These are phyloP conservation scores for Trichoderma sp. DNA, from an alignment of 2,329 filamentous ascomycete genomes.

Conservation along the genomic window DNA sequence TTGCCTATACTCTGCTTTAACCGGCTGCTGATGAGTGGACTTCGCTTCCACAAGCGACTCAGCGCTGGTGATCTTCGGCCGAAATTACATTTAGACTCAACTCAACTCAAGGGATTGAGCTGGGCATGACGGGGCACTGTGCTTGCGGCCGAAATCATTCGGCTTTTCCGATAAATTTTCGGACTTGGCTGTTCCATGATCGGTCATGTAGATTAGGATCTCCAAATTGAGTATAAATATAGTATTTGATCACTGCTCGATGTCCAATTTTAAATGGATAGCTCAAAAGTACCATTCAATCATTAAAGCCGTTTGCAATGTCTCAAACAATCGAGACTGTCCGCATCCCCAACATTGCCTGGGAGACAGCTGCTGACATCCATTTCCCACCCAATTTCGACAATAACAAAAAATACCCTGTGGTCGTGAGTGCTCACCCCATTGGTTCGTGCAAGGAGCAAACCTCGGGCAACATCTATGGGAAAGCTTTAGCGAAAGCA, in stretches of 20 bases:
- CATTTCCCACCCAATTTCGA: neutral
- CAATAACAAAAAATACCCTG: neutral
- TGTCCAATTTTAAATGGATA: neutral
- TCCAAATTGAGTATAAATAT: neutral
- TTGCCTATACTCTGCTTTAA: neutral
- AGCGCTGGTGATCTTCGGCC: neutral
- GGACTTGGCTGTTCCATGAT: neutral
- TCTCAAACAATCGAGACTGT: neutral
- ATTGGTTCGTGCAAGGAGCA: neutral
- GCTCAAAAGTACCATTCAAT: neutral
- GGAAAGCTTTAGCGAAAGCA: neutral
- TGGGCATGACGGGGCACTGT: neutral
- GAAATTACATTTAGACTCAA: neutral
- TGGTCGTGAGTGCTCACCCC: neutral
- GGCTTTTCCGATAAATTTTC: neutral
- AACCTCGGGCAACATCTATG: neutral
- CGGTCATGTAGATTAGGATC: neutral
- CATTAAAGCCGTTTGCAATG: neutral
- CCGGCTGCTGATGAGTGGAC: neutral
- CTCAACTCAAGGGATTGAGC: neutral
- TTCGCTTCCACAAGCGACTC: no score
- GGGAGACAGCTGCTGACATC: neutral
- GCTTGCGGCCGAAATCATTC: neutral
- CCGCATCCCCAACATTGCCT: neutral
- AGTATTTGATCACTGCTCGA: neutral